A percentile compares a stretch with the other conserved stretches of the same genome.
Evolutionary conservation across 208 protist genomes (phyloP).

Genomic region (Wallacemonas rigidus): DNA sequence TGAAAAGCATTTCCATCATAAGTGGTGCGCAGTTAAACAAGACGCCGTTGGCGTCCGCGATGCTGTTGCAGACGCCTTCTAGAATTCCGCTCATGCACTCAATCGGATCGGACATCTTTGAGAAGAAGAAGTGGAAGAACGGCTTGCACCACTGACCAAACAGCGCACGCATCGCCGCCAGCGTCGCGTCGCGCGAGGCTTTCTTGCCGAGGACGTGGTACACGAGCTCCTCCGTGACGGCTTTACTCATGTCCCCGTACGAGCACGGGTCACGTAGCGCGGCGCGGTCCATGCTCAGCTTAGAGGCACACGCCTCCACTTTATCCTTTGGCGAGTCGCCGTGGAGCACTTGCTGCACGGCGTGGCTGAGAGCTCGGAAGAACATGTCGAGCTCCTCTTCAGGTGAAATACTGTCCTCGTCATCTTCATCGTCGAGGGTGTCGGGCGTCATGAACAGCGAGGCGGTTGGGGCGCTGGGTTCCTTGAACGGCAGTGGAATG

Average conservation of each 20-base stretch:
- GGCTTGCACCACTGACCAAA: constrained; percentile 72
- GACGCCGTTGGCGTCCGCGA: constrained; percentile 41
- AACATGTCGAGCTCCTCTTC: constrained; percentile 20
- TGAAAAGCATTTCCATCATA: constrained; percentile 75
- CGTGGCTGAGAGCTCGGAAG: constrained; percentile 8
- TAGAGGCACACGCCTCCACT: constrained; percentile 14
- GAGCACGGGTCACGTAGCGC: constrained; percentile 12
- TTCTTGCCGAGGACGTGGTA: constrained; percentile 44
- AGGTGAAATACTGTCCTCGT: constrained; percentile 25
- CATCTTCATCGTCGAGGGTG: constrained; percentile 42
- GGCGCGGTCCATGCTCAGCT: constrained; percentile 18
- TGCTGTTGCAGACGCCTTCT: constrained; percentile 59
- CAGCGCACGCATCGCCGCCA: constrained; percentile 34
- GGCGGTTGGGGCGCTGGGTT: constrained; percentile 39
- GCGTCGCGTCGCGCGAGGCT: constrained; percentile 5
- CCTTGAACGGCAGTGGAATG: constrained; percentile 33
- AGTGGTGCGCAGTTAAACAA: constrained; percentile 51
- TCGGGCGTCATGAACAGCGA: constrained; percentile 63
- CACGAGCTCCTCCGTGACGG: constrained; percentile 79
- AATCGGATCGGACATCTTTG: constrained; percentile 24
- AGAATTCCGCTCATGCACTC: constrained; percentile 78
- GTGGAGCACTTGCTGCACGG: constrained; percentile 9
- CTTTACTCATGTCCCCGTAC: constrained; percentile 64
- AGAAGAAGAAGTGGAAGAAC: constrained; percentile 66
- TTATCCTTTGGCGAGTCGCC: constrained; percentile 17